Percentiles rank a stretch among this genome's conserved stretches.
These are phyloP conservation scores for Rhizopogon sp. DNA, from an alignment of 768 basidiomycete species.

Conservation along the genomic window DNA sequence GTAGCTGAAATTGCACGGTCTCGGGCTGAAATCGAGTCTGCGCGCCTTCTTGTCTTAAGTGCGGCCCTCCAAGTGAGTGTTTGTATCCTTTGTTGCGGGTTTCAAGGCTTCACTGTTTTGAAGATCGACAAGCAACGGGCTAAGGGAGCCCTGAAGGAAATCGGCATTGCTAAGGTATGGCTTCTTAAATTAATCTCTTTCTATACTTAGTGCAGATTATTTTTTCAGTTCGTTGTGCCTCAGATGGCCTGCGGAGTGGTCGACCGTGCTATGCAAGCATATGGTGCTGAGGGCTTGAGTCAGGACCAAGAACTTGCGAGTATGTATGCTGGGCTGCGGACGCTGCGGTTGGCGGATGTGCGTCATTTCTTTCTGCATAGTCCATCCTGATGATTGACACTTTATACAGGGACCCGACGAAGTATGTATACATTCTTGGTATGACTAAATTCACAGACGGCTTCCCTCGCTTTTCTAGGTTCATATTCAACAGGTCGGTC, in stretches of 20 bases:
- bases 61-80: constrained; percentile 74
- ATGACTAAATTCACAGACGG: neutral
- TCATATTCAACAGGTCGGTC: constrained; percentile 94
- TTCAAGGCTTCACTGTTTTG: neutral
- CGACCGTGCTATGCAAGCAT: constrained; percentile 94
- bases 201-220: neutral
- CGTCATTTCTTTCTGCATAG: constrained; percentile 19
- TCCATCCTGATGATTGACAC: constrained; percentile 1
- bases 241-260: constrained; percentile 83
- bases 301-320: constrained; percentile 83
- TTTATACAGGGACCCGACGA: constrained; percentile 68
- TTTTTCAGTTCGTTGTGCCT: constrained; percentile 85
- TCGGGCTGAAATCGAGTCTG: constrained; percentile 88
- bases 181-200: neutral
- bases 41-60: constrained; percentile 83
- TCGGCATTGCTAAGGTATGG: constrained; percentile 90
- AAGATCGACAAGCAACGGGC: constrained; percentile 89
- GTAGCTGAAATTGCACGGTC: constrained; percentile 88
- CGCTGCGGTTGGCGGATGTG: constrained; percentile 85
- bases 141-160: constrained; percentile 95
- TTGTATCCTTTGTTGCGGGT: neutral
- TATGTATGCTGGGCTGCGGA: constrained; percentile 76
- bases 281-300: constrained; percentile 93
- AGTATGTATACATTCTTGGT: constrained; percentile 32
- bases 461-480: constrained; percentile 45